A percentile compares a stretch with the other conserved stretches of the same genome.
Conservation (phyloP, 176 grass and related monocot genomes). For the Triticum monococcum region DNA sequence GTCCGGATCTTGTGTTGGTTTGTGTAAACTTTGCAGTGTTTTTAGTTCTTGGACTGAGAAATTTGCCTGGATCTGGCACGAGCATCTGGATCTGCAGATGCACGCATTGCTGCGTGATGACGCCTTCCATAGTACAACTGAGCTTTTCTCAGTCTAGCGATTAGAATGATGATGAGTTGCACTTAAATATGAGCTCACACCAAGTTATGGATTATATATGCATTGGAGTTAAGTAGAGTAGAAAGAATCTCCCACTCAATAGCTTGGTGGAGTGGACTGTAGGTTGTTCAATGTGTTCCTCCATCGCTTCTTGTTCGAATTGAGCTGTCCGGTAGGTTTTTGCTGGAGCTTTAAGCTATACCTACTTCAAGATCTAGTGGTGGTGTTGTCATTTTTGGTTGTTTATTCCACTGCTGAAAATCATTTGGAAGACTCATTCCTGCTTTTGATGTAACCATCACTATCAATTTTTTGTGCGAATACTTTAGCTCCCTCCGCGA, state of each 20-base stretch:
- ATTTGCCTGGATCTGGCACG: constrained; percentile 28
- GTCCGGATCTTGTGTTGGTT: constrained; percentile 2
- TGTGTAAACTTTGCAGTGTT: not conserved
- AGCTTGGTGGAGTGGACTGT: not conserved
- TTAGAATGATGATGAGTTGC: not conserved
- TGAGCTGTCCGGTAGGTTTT: constrained; percentile 41
- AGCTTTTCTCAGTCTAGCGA: not conserved
- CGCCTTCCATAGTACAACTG: not conserved
- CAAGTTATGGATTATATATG: not conserved
- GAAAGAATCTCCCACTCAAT: not conserved
- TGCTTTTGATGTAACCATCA: constrained; percentile 8
- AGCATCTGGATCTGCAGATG: constrained; percentile 15
- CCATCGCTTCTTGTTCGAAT: constrained; percentile 36
- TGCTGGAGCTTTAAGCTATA: constrained; percentile 38
- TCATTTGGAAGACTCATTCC: constrained; percentile 13
- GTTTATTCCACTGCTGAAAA: constrained; percentile 24
- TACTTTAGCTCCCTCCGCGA: constrained; percentile 6
- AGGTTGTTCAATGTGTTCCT: constrained; percentile 25
- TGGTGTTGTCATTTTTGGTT: constrained; percentile 34
- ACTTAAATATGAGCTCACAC: not conserved
- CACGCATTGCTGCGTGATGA: constrained; percentile 17
- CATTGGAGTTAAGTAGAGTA: constrained; percentile 1
- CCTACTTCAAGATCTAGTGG: constrained; percentile 32
- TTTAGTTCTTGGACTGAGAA: not conserved
- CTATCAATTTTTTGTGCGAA: not conserved